Percentiles rank a stretch among this genome's conserved stretches.
Evolutionary conservation across 257 asterid species (phyloP).

Genomic region (Lantana camara): DNA sequence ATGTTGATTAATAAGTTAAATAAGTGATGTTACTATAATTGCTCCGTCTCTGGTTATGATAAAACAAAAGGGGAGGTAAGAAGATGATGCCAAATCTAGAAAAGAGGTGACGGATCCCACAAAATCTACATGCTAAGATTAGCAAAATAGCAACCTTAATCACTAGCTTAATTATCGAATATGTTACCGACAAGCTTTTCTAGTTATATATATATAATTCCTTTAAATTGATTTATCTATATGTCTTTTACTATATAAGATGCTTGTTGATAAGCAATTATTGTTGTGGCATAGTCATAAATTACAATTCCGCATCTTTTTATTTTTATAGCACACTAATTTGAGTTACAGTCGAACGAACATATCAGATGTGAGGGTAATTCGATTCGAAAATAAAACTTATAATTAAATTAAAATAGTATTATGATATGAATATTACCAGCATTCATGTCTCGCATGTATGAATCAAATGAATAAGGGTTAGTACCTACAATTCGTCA

Average conservation of each 20-base stretch:
- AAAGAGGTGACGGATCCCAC: constrained; percentile 45
- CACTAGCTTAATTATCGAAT: not conserved
- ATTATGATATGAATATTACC: too few species aligned
- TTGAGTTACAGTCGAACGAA: too few species aligned
- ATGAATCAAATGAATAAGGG: constrained; percentile 9
- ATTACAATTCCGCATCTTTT: too few species aligned
- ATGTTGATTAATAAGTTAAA: constrained; percentile 30
- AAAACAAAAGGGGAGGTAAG: constrained; percentile 29
- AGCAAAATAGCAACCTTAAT: constrained; percentile 9
- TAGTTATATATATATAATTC: too few species aligned
- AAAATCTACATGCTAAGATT: constrained; percentile 31
- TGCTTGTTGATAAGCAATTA: not conserved
- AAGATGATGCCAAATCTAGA: constrained; percentile 36
- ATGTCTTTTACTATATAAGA: too few species aligned
- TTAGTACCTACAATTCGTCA: not conserved
- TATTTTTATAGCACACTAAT: too few species aligned
- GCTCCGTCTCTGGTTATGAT: not conserved
- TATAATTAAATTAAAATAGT: too few species aligned
- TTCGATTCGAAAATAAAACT: too few species aligned
- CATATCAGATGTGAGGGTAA: too few species aligned
- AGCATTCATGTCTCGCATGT: not conserved
- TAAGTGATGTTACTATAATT: too few species aligned
- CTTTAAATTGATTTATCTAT: too few species aligned
- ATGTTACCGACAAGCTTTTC: too few species aligned
- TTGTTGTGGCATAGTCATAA: not conserved